Percentiles rank a stretch among this genome's conserved stretches.
Evolutionary conservation across 805 yeast genomes (phyloP).

Genomic region (Maudiozyma serrabonitensis): DNA sequence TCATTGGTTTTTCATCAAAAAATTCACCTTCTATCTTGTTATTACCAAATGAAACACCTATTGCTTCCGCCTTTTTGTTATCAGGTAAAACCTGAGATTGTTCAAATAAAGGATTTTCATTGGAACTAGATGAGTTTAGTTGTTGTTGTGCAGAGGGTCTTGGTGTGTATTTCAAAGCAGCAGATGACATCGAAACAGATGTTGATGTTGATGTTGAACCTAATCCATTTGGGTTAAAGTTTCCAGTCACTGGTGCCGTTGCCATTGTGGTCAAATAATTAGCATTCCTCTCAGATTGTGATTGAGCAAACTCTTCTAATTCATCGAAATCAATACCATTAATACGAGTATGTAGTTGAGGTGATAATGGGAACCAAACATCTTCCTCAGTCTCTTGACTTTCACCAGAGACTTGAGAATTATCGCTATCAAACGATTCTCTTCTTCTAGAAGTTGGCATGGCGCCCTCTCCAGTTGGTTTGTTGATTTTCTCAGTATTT

Average conservation of each 20-base stretch:
- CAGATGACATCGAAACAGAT: conserved; percentile 33
- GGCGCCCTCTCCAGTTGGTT: neutral
- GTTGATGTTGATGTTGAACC: conserved; percentile 27
- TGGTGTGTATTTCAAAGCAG: conserved; percentile 60
- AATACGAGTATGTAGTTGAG: conserved; percentile 44
- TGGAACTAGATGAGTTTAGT: neutral
- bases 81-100: neutral
- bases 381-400: conserved; percentile 94
- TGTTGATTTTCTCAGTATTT: neutral
- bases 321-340: conserved; percentile 88
- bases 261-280: conserved; percentile 21
- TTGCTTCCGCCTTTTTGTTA: conserved; percentile 1
- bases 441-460: conserved; percentile 9
- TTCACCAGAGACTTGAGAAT: conserved; percentile 64
- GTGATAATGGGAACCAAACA: conserved; percentile 90
- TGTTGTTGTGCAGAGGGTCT: conserved; percentile 9
- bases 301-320: conserved; percentile 68
- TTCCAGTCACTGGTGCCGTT: neutral
- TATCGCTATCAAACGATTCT: conserved; percentile 46
- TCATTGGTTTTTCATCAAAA: conserved; percentile 1
- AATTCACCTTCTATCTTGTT: conserved; percentile 18
- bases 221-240: conserved; percentile 3
- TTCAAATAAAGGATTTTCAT: neutral
- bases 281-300: conserved; percentile 42
- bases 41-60: conserved; percentile 34